Evolutionary conservation across 2,329 filamentous ascomycete species (phyloP), one percentile per base, ranked within the genome.

Genomic region (Sporothrix pallida): DNA sequence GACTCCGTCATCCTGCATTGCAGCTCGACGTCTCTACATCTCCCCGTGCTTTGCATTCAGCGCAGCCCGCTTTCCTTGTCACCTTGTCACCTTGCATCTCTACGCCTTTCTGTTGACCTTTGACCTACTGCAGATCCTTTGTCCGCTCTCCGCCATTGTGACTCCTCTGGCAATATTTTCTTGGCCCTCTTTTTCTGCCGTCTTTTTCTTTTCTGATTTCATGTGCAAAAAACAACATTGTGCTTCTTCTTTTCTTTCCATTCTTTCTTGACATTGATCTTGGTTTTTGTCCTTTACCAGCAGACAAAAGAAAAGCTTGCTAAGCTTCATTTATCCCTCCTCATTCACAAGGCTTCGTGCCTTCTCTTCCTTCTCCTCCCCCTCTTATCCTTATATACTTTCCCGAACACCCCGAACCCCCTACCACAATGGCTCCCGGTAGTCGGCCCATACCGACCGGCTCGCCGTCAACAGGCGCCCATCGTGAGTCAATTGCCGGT

Each of bases 371-470:
- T 3, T 46, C 68, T 63, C 8, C 20, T 50, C 58, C 42, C 20
- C 48, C n/a, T 44, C 20, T 60, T 50, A 26, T 26, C 8, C 44
- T 52, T 62, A 17, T 60, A 7, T 31, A 10, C 42, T 17, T 48
- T 7, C 20, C 8, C 8, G 17, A 3, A 17, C 9, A 12, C 15
- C 9, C 3, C 31, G 3, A 2, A 9, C 4, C 58, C 23, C 31
- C 10, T 26, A 1, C 3, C 31, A 60, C 60, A 58, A 76, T 76
- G 75, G 72, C 75, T 3, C 74, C 79, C 26, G 77, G 76, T 65
- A 77, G 76, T 67, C 79, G 78, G 72, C 78, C 79, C 65, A 80
- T 79, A 70, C 77, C 78, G 23, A 60, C 71, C 9, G 74, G 71
- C 20, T 71, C 73, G 56, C 71, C 73, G 50, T n/a, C 50, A 12